A percentile compares a stretch with the other conserved stretches of the same genome.
These are phyloP conservation scores for Petunia secreta DNA, from an alignment of 257 asterid species.

Conservation along the genomic window DNA sequence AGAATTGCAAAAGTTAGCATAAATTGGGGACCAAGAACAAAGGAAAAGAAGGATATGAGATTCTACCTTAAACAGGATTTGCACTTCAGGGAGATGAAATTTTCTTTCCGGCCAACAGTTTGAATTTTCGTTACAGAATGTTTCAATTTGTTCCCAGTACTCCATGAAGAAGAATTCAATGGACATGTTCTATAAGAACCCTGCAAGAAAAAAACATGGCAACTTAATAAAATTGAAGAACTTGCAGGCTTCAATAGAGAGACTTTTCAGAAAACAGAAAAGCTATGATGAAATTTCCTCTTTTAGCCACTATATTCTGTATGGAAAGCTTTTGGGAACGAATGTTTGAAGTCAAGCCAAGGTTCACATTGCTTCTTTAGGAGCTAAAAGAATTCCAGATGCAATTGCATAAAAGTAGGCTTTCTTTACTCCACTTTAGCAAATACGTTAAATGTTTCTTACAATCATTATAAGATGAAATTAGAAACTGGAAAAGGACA, in stretches of 20 bases:
- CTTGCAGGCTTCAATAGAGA: neutral
- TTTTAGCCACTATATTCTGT: neutral
- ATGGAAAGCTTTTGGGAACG: neutral
- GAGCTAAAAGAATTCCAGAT: neutral
- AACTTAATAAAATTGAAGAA: neutral
- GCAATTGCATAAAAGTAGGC: neutral
- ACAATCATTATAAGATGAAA: neutral
- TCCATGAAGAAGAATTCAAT: conserved; percentile 31
- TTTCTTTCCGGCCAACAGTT: conserved; percentile 16
- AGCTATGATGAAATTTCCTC: neutral
- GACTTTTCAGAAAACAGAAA: neutral
- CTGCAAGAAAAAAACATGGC: conserved; percentile 24
- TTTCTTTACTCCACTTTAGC: too few relatives aligned
- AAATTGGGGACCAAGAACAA: neutral
- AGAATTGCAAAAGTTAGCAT: conserved; percentile 1
- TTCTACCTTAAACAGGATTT: conserved; percentile 35
- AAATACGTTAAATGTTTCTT: neutral
- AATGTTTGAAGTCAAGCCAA: neutral
- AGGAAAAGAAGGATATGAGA: conserved; percentile 17
- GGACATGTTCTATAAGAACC: conserved; percentile 36
- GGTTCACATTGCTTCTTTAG: neutral
- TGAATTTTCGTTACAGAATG: conserved; percentile 20
- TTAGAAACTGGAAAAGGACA: neutral
- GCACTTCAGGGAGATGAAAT: conserved; percentile 35
- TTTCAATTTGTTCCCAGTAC: conserved; percentile 31